Conservation (phyloP, 805 yeast species). For the Jamesozyma hellenica region DNA sequence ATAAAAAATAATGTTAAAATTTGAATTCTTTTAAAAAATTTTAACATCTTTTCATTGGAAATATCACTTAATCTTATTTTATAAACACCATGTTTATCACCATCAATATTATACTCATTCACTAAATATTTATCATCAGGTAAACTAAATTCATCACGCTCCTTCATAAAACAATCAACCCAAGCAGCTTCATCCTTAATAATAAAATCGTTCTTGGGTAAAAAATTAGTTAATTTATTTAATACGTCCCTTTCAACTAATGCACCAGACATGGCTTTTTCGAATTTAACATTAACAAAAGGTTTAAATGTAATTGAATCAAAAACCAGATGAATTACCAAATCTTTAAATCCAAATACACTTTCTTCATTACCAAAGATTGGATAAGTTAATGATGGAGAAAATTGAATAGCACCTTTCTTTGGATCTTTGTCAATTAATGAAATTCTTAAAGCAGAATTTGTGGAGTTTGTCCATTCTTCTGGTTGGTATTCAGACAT, state of each 20-base stretch:
- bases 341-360: slow-evolving; percentile 71
- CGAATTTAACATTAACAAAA: slow-evolving; percentile 49
- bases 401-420: slow-evolving; percentile 51
- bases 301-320: slow-evolving; percentile 71
- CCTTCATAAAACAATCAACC: slow-evolving; percentile 50
- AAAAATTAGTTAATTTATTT: slow-evolving; percentile 40
- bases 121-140: slow-evolving; percentile 32
- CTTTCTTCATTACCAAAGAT: slow-evolving; percentile 87
- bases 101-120: slow-evolving; percentile 28
- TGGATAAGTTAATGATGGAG: slow-evolving; percentile 82
- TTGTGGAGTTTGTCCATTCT: slow-evolving; percentile 66
- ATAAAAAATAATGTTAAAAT: slow-evolving; percentile 74
- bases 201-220: slow-evolving; percentile 50
- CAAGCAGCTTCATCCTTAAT: slow-evolving; percentile 58
- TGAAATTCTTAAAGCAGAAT: slow-evolving; percentile 52
- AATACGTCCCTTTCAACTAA: slow-evolving; percentile 40
- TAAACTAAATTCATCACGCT: slow-evolving; percentile 28
- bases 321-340: slow-evolving; percentile 57
- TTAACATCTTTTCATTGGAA: neutral
- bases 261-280: slow-evolving; percentile 40
- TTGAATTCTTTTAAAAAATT: slow-evolving; percentile 46
- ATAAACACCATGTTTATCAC: slow-evolving; percentile 41
- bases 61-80: slow-evolving; percentile 27
- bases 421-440: slow-evolving; percentile 53
- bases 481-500: slow-evolving; percentile 41